Evolutionary conservation across 2,329 filamentous ascomycete species (phyloP).

Genomic region (Fonsecaea monophora): DNA sequence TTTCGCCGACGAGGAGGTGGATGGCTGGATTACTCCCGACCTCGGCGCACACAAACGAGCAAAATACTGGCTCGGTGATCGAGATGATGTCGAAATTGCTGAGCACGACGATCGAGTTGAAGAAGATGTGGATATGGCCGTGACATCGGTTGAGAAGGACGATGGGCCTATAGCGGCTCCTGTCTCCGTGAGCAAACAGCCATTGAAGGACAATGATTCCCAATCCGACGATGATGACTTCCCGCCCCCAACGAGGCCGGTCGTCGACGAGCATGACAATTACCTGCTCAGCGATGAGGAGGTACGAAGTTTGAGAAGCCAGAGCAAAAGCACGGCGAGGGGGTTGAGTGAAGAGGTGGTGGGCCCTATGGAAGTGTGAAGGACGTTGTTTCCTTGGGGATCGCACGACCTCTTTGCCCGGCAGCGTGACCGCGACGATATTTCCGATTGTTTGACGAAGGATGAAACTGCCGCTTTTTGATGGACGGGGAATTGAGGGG

Average conservation of each 20-base stretch:
- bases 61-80: slow-evolving; percentile 84
- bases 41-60: slow-evolving; percentile 77
- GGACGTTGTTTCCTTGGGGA: neutral
- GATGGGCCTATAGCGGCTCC: slow-evolving; percentile 3
- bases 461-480: neutral
- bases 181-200: neutral
- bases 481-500: slow-evolving; percentile 1
- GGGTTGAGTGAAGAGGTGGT: slow-evolving; percentile 62
- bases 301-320: slow-evolving; percentile 45
- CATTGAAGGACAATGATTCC: slow-evolving; percentile 23
- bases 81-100: slow-evolving; percentile 52
- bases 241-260: slow-evolving; percentile 40
- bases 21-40: slow-evolving; percentile 58
- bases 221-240: slow-evolving; percentile 40
- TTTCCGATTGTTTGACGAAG: neutral
- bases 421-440: neutral
- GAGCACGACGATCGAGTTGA: slow-evolving; percentile 50
- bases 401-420: neutral
- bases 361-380: slow-evolving; percentile 60
- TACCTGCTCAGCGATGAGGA: slow-evolving; percentile 56
- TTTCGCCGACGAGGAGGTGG: slow-evolving; percentile 52
- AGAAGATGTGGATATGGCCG: slow-evolving; percentile 43
- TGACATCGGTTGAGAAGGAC: slow-evolving; percentile 36
- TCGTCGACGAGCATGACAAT: slow-evolving; percentile 51
- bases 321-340: slow-evolving; percentile 54